Conservation (phyloP, 805 yeast genomes). For the Lachancea sp. region DNA sequence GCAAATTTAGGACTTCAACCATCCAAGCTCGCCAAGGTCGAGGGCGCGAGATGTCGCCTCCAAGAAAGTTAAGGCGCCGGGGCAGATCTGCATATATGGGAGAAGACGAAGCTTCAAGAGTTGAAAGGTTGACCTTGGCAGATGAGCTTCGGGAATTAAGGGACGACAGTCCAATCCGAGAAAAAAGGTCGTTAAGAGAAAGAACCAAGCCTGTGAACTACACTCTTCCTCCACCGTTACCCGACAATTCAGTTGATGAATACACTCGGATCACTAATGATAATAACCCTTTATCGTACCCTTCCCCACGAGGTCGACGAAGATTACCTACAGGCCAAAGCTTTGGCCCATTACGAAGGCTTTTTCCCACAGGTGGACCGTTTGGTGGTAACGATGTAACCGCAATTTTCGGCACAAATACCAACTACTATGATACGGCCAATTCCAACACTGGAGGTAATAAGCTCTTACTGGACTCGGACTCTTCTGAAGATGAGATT, state of each 20-base stretch:
- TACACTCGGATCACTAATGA: conserved; percentile 7
- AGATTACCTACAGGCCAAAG: conserved; percentile 36
- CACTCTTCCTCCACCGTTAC: conserved; percentile 74
- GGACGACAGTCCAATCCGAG: conserved; percentile 52
- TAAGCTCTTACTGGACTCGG: conserved; percentile 41
- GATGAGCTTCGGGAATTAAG: conserved; percentile 63
- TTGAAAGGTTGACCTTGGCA: conserved; percentile 37
- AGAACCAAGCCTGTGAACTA: conserved; percentile 73
- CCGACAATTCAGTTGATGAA: conserved; percentile 32
- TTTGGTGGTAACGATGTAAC: conserved; percentile 94
- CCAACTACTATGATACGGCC: conserved; percentile 33
- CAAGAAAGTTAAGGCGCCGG: conserved; percentile 24
- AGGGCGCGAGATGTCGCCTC: conserved; percentile 5
- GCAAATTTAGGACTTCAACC: conserved; percentile 6
- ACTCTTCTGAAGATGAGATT: conserved; percentile 59
- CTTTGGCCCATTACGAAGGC: conserved; percentile 51
- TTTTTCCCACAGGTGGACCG: conserved; percentile 94
- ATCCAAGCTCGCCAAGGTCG: conserved; percentile 3
- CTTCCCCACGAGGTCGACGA: conserved; percentile 34
- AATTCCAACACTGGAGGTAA: conserved; percentile 28
- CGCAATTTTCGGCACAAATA: conserved; percentile 70
- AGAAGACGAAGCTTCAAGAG: conserved; percentile 27
- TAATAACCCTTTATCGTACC: conserved; percentile 10
- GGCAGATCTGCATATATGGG: conserved; percentile 17
- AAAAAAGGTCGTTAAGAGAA: conserved; percentile 50